A percentile compares a stretch with the other conserved stretches of the same genome.
Conservation (phyloP, 2,329 filamentous ascomycete species). For the Sarocladium oryzae region DNA sequence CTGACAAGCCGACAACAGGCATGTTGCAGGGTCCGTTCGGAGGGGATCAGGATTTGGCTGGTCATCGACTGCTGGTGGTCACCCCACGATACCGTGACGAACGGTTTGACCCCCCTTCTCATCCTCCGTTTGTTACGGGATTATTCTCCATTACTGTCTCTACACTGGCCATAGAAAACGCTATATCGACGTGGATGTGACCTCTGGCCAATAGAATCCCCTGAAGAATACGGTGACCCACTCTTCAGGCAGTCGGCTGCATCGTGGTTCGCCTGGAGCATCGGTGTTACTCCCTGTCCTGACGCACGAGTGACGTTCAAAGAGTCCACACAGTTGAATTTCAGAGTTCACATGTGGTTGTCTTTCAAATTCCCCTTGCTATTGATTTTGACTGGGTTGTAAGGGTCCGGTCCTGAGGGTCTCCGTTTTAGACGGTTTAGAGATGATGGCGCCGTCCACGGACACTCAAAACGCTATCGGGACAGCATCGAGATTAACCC, state of each 20-base stretch:
- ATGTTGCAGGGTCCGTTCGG: not conserved
- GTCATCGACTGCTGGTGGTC: not conserved
- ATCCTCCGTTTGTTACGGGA: slow-evolving; percentile 6
- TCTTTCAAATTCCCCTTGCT: too few relatives aligned
- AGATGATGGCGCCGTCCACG: not conserved
- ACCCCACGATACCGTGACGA: too few relatives aligned
- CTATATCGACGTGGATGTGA: not conserved
- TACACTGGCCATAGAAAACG: not conserved
- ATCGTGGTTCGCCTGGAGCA: slow-evolving; percentile 2
- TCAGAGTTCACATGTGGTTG: too few relatives aligned
- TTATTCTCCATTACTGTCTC: not conserved
- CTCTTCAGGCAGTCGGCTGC: not conserved
- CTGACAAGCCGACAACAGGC: not conserved
- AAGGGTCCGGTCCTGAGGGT: too few relatives aligned
- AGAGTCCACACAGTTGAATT: too few relatives aligned
- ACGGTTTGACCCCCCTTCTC: too few relatives aligned
- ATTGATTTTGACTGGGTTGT: too few relatives aligned
- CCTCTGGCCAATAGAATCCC: not conserved
- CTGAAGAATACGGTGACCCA: not conserved
- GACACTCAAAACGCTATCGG: not conserved
- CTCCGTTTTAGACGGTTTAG: not conserved
- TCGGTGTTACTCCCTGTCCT: not conserved
- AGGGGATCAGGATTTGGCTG: slow-evolving; percentile 1
- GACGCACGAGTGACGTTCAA: not conserved
- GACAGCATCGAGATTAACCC: not conserved